Evolutionary conservation across 495 filamentous ascomycete genomes (phyloP), one percentile per base, ranked within the genome.

Genomic region (Aspergillus hancockii): DNA sequence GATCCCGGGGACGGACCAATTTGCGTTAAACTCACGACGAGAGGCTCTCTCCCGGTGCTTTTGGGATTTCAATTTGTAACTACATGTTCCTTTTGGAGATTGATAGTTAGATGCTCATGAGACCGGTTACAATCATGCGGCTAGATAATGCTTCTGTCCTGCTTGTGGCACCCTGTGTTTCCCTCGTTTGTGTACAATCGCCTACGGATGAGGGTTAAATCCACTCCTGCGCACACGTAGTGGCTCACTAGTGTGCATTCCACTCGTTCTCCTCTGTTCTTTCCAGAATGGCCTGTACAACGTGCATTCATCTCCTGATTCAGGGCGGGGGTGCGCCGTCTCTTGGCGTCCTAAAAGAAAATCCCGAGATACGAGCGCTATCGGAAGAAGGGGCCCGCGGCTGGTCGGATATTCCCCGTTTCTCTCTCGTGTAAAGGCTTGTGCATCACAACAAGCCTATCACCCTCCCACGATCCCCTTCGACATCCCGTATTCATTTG

Each of bases 271-370:
- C n/a, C 19, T 47, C 19, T 23, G 43, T 47, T 47, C 43, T n/a
- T 47, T 10, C 21, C 19, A 47, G 43, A 19, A 47, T 47, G 19
- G 16, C 13, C n/a, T 47, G 43, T 19, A 47, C 19, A 23, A n/a
- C 2, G 43, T 47, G 16, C 19, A 47, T 47, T n/a, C 18, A 47
- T 23, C 43, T 47, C 43, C 43, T 47, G 43, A 47, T 47, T n/a
- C 18, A 14, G 18, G 19, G 18, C 13, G 43, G 18, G 43, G 43
- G n/a, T n/a, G n/a, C 18, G 7, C 21, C 43, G 43, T 21, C 21
- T 22, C 43, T 47, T 47, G 43, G 43, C 43, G 43, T 47, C 19
- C 43, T 47, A 3, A 47, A 23, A 9, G 23, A 0, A 8, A 5
- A 3, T 23, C 2, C 18, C 19, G 21, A 47, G 23, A 47, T 47